A percentile compares a stretch with the other conserved stretches of the same genome.
Evolutionary conservation across 2,329 filamentous ascomycete genomes (phyloP).

Genomic region (Aureobasidium vineae): DNA sequence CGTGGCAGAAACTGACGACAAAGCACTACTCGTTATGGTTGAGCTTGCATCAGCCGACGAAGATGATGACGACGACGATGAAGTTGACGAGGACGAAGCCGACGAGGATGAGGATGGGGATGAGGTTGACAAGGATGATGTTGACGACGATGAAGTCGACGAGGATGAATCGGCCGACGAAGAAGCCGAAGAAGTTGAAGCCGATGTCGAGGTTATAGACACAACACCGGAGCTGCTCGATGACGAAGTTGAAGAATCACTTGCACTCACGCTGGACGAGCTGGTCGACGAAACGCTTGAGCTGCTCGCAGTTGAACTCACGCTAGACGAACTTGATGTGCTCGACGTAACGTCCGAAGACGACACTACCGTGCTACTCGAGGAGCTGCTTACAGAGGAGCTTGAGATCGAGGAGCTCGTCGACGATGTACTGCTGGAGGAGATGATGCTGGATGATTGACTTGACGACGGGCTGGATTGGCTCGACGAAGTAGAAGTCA

Average conservation of each 20-base stretch:
- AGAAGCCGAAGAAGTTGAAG: background rate
- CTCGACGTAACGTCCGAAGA: background rate
- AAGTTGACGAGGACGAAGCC: background rate
- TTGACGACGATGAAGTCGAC: background rate
- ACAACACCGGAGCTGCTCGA: background rate
- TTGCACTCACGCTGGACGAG: background rate
- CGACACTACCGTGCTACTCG: background rate
- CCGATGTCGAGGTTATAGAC: background rate
- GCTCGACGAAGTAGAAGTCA: background rate
- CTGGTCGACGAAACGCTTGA: background rate
- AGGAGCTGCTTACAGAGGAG: background rate
- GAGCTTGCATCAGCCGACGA: background rate
- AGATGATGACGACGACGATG: background rate
- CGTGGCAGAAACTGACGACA: slow-evolving; percentile 9
- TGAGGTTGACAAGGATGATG: background rate
- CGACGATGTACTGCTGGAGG: background rate
- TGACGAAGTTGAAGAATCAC: background rate
- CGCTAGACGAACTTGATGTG: background rate
- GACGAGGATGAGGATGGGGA: background rate
- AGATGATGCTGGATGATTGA: background rate
- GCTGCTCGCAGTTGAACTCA: background rate
- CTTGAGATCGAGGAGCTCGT: background rate
- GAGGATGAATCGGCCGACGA: background rate
- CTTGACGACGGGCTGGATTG: background rate
- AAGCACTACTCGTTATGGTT: background rate